Evolutionary conservation across 2,329 filamentous ascomycete species (phyloP), one percentile per base, ranked within the genome.

Genomic region (Scorias spongiosa): DNA sequence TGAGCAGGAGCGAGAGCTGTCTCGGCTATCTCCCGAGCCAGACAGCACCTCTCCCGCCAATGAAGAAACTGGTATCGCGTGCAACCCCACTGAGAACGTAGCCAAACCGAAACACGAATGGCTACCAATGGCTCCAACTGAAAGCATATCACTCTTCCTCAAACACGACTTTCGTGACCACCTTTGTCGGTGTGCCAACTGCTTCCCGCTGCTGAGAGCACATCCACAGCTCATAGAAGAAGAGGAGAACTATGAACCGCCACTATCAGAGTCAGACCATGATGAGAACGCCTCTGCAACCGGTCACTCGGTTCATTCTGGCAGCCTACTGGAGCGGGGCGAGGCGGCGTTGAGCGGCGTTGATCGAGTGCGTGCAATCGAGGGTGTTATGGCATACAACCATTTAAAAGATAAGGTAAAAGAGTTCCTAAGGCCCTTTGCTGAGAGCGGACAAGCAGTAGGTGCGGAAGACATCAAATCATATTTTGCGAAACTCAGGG

Each of bases 361-460:
- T 45, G 91, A 98, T 59, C 83, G 91, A 2, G 89, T 96, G 7
- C 75, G 81, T 11, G 91, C 91, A 4, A 94, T 98, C 44, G 61
- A 98, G 62, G 91, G 91, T 12, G 89, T 93, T 39, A 95, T 96
- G 87, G 89, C 88, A 0, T 98, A 96, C 65, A 95, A 96, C 56
- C 83, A 93, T 56, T 74, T 98, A 47, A 91, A 93, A 58, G 88
- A 96, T 57, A 88, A 89, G 59, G 78, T 98, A n/a, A 94, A 89
- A 69, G 80, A 81, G 0, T 96, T 98, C 61, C 77, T 98, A 56
- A 79, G 88, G 64, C 83, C 93, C 38, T 98, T 94, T 60, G 91
- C 91, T 0, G 86, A 95, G 59, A 93, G 81, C 49, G 89, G 89
- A 1, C 70, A 84, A 62, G 80, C 84, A 0, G 88, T 98, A 17